A percentile compares a stretch with the other conserved stretches of the same genome.
These are phyloP conservation scores for Populus pruinosa DNA, from an alignment of 345 rosid genomes.

Conservation along the genomic window DNA sequence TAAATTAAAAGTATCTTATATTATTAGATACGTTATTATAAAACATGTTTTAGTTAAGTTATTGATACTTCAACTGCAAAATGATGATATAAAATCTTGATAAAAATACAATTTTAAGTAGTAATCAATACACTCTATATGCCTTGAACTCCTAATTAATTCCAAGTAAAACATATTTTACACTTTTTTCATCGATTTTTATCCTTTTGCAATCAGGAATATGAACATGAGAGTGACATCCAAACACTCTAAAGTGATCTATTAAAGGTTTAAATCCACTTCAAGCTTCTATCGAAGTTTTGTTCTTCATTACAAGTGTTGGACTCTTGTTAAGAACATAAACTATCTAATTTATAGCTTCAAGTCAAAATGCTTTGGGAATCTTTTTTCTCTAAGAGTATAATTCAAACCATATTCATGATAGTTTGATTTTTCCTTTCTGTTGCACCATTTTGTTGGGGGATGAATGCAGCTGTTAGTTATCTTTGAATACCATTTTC, in stretches of 20 bases:
- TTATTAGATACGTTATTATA: no score
- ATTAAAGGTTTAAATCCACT: neutral
- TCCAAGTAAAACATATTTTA: neutral
- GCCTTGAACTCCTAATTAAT: neutral
- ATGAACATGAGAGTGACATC: neutral
- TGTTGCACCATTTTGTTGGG: neutral
- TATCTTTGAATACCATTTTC: neutral
- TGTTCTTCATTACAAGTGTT: neutral
- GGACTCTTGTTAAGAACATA: neutral
- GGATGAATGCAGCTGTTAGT: neutral
- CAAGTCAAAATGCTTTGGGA: neutral
- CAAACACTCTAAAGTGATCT: neutral
- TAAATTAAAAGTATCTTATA: no score
- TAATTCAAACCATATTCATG: neutral
- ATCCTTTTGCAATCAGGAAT: neutral
- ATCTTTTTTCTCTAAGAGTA: neutral
- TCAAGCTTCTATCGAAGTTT: neutral
- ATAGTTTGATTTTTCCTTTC: neutral
- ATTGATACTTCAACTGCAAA: no score
- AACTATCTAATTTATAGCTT: neutral
- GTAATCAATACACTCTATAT: neutral
- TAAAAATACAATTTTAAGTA: no score
- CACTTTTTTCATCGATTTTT: neutral
- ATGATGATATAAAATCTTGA: no score
- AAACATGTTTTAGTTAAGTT: no score